Percentiles rank a stretch among this genome's conserved stretches.
phyloP scores from a whole-genome alignment of 345 rosid genomes.

The Moricandia moricandioides region DNA sequence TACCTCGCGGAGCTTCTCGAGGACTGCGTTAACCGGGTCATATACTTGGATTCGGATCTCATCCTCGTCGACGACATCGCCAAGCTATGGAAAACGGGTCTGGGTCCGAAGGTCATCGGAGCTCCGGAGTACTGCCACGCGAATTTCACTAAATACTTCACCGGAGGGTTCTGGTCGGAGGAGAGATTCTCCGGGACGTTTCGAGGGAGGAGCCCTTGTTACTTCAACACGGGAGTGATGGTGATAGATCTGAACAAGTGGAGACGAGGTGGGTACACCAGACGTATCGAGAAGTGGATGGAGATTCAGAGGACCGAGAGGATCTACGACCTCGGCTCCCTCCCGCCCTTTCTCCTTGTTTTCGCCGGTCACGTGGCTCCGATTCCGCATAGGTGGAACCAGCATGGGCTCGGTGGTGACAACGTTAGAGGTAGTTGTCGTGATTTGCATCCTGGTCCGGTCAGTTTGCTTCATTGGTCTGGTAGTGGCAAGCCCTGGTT shows the following conservation, averaged over 20 bases:
- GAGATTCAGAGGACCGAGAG: constrained; percentile 63
- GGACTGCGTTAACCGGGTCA: constrained; percentile 65
- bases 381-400: constrained; percentile 80
- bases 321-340: constrained; percentile 73
- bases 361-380: constrained; percentile 75
- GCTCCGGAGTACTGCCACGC: constrained; percentile 91
- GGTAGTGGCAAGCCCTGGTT: constrained; percentile 87
- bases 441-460: constrained; percentile 72
- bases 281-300: constrained; percentile 77
- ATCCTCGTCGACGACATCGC: constrained; percentile 66
- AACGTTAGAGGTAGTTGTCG: constrained; percentile 75
- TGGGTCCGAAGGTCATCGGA: constrained; percentile 53
- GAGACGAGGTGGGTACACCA: constrained; percentile 64
- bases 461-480: constrained; percentile 78
- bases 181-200: constrained; percentile 50
- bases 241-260: constrained; percentile 69
- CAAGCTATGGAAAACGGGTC: constrained; percentile 55
- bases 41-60: constrained; percentile 74
- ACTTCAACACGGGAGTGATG: constrained; percentile 87
- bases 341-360: constrained; percentile 71
- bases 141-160: constrained; percentile 72
- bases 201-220: constrained; percentile 53
- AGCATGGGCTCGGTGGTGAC: constrained; percentile 78
- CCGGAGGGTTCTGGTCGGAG: constrained; percentile 59
- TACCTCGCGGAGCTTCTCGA: constrained; percentile 75